These are phyloP conservation scores for Uronychia binucleata DNA, from an alignment of 73 alveolate genomes.

Conservation along the genomic window DNA sequence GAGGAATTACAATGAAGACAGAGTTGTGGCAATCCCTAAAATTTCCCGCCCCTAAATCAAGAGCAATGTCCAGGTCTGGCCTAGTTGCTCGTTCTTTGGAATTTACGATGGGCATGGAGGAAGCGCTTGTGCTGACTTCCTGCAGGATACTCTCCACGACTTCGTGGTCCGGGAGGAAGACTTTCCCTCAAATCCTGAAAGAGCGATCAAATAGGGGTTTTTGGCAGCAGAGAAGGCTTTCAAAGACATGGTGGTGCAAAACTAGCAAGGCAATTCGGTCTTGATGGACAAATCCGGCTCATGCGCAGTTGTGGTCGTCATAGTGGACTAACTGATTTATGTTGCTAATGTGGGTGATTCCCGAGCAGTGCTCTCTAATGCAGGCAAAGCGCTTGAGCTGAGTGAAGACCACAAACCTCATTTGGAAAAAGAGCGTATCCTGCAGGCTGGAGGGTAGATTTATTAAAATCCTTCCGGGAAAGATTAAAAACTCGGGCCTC, in stretches of 20 bases:
- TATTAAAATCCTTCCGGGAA: constrained; percentile 30
- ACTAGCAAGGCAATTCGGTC: not conserved
- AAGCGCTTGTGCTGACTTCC: constrained; percentile 62
- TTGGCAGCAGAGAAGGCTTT: constrained; percentile 34
- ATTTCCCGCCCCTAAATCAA: constrained; percentile 63
- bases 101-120: constrained; percentile 39
- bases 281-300: constrained; percentile 61
- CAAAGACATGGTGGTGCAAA: constrained; percentile 53
- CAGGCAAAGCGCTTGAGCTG: constrained; percentile 6
- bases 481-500: constrained; percentile 66
- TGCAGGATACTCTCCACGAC: constrained; percentile 53
- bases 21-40: constrained; percentile 73
- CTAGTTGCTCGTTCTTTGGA: constrained; percentile 58
- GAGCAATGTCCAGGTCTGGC: constrained; percentile 48
- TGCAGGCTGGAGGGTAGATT: constrained; percentile 53
- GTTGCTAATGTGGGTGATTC: constrained; percentile 62
- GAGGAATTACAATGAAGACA: constrained; percentile 74
- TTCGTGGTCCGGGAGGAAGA: constrained; percentile 8
- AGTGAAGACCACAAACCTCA: constrained; percentile 65
- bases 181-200: constrained; percentile 65
- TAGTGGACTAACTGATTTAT: constrained; percentile 24
- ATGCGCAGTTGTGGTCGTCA: constrained; percentile 31
- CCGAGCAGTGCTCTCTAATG: constrained; percentile 54
- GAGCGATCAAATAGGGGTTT: constrained; percentile 66
- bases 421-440: constrained; percentile 41